Evolutionary conservation across 306 rosid genomes (phyloP).

Genomic region (Vachellia pachyceras): DNA sequence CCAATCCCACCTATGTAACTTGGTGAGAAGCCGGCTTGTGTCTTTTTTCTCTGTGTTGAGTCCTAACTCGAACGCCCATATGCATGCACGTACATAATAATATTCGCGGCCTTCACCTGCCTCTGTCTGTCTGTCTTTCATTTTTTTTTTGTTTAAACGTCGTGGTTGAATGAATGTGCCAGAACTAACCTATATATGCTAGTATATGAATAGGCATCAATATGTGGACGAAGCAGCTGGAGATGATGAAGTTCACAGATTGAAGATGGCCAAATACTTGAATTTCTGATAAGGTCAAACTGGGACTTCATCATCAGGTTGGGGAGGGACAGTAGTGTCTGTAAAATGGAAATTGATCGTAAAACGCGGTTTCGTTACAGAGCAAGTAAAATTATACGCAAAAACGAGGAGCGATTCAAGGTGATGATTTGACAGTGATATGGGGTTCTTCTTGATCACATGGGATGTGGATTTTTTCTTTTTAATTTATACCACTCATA

Average conservation of each 20-base stretch:
- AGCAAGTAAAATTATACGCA: not conserved
- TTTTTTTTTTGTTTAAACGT: no score
- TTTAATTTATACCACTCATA: not conserved
- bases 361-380: constrained; percentile 47
- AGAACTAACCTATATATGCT: not conserved
- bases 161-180: no score
- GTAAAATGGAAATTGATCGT: not conserved
- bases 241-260: not conserved
- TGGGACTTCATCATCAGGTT: not conserved
- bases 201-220: not conserved
- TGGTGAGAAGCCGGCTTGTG: not conserved
- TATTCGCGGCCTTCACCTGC: constrained; percentile 28
- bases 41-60: constrained; percentile 39
- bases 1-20: constrained; percentile 5
- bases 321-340: not conserved
- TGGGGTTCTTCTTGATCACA: not conserved
- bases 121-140: constrained; percentile 44
- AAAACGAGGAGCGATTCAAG: constrained; percentile 33
- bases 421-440: constrained; percentile 41
- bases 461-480: constrained; percentile 38
- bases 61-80: constrained; percentile 35
- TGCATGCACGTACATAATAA: constrained; percentile 47
- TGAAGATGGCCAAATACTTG: not conserved
- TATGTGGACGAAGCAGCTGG: not conserved
- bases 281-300: not conserved